Base-by-base conservation (phyloP, 441 rosid species). In the Capsella rubella region DNA sequence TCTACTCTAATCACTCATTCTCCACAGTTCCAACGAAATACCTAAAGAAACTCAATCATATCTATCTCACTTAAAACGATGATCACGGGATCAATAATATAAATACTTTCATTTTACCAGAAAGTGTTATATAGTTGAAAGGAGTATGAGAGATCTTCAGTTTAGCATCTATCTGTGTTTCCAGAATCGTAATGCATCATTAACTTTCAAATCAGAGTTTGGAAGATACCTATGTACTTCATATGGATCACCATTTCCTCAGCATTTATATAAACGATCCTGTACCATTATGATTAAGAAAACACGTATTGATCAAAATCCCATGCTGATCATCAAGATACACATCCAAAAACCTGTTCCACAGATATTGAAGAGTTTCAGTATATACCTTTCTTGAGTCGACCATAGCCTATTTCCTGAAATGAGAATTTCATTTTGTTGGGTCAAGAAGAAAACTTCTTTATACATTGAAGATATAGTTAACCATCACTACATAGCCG, bases 391-490 rank as follows among this genome's bases (percentile, higher is more conserved):
- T 34, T 86, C 78, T 69, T 78, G 84, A 49, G 89, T 77, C 68
- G 78, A 80, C 86, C 86, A 82, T 54, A 64, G 72, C 76, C 73
- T 79, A 71, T 82, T 84, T 63, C 88, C 87, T 6, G 86, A 84
- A 73, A 65, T 28, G 32, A 37, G 35, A 49, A 49, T 28, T 13
- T 40, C 28, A 3, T 11, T 46, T 65, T 47, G 51, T 28, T 37
- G 72, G 40, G 29, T 65, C 7, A 65, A 46, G 51, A 14, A 37
- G 57, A 64, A 71, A 65, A 16, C 42, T 42, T 45, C 14, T 77
- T 71, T 77, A 77, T 65, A 77, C 80, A 66, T 45, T 39, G 42
- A 43, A 31, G 27, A 64, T 21, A 40, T 31, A 28, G 63, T 77
- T 56, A 64, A 51, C 40, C 37, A 11, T 70, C 42, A 56, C 55